Percentiles rank a stretch among this genome's conserved stretches.
Conservation (phyloP, 1,284 basidiomycete genomes). For the Trametes hirsuta region DNA sequence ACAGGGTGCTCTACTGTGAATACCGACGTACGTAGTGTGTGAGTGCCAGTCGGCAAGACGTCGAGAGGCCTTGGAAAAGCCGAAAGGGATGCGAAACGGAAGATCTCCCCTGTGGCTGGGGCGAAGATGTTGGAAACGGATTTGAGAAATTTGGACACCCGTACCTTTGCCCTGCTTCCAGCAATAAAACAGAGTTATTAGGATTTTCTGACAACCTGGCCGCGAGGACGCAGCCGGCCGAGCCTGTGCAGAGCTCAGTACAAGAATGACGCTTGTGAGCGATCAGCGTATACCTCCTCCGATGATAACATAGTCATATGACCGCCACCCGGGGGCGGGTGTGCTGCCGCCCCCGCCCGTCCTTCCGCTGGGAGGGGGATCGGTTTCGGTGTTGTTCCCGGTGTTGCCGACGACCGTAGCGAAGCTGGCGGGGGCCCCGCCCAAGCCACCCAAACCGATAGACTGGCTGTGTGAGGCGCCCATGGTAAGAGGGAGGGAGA, state of each 20-base stretch:
- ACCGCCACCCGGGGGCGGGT: neutral
- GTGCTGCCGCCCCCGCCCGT: no score
- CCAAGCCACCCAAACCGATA: no score
- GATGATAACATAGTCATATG: conserved; percentile 45
- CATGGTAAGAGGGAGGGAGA: no score
- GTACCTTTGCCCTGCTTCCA: conserved; percentile 17
- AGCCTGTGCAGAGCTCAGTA: conserved; percentile 31
- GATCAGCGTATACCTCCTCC: conserved; percentile 42
- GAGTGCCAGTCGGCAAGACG: conserved; percentile 1
- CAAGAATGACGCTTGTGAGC: neutral
- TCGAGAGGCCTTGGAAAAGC: conserved; percentile 4
- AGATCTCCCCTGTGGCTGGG: conserved; percentile 6
- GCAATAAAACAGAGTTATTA: conserved; percentile 10
- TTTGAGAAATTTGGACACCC: neutral
- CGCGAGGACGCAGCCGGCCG: conserved; percentile 28
- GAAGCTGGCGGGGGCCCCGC: no score
- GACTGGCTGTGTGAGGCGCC: no score
- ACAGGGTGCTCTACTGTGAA: neutral
- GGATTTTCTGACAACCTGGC: conserved; percentile 21
- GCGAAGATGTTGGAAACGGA: neutral
- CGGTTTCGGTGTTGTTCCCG: no score
- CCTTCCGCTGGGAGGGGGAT: no score
- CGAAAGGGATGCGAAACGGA: conserved; percentile 2
- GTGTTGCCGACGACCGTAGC: no score
- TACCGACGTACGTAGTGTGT: conserved; percentile 3